phyloP scores from a whole-genome alignment of 108 stramenopile genomes.

The Cyclotella cryptica region DNA sequence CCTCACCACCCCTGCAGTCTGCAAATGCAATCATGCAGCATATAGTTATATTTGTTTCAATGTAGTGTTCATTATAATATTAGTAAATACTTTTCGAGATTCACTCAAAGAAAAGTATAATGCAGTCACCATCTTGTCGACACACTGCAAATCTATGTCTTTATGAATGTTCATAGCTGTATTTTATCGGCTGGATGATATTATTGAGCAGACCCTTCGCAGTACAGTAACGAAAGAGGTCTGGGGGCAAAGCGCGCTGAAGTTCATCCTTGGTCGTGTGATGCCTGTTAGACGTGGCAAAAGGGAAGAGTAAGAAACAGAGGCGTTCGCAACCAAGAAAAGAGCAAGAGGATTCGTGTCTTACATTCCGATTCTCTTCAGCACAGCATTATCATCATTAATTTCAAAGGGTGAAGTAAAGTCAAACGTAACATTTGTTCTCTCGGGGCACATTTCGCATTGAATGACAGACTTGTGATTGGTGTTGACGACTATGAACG shows the following conservation, averaged over 20 bases:
- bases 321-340: not conserved
- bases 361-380: slow-evolving; percentile 91
- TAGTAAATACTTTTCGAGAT: too few species aligned
- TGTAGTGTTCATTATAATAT: too few species aligned
- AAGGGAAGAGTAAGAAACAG: slow-evolving; percentile 3
- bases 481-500: slow-evolving; percentile 94
- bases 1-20: too few species aligned
- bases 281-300: slow-evolving; percentile 51
- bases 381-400: slow-evolving; percentile 94
- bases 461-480: slow-evolving; percentile 81
- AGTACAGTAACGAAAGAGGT: slow-evolving; percentile 65
- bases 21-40: too few species aligned
- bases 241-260: slow-evolving; percentile 64
- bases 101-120: too few species aligned
- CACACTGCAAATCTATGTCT: too few species aligned
- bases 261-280: slow-evolving; percentile 55
- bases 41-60: too few species aligned
- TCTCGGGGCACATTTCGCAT: slow-evolving; percentile 91
- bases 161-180: too few species aligned
- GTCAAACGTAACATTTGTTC: slow-evolving; percentile 91
- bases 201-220: slow-evolving; percentile 57
- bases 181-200: not conserved
- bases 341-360: slow-evolving; percentile 8
- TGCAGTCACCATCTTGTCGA: too few species aligned
- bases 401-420: slow-evolving; percentile 93